Percentiles rank a stretch among this genome's conserved stretches.
Evolutionary conservation across 257 asterid genomes (phyloP).

Genomic region (Orobanche coerulescens): DNA sequence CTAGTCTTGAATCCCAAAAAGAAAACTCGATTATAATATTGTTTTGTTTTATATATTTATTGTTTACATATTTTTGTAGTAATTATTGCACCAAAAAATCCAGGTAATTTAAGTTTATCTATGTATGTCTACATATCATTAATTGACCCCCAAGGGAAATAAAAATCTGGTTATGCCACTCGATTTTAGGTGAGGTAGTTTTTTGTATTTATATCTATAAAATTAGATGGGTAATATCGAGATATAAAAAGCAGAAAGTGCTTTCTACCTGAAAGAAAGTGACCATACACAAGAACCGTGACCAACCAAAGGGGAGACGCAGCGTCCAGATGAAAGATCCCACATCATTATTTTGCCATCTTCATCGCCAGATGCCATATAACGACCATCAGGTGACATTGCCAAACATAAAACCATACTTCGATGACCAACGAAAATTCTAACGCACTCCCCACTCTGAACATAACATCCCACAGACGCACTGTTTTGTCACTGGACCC

Average conservation of each 20-base stretch:
- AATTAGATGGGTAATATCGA: neutral
- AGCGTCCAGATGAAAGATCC: constrained; percentile 95
- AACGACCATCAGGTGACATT: constrained; percentile 95
- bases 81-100: too few species aligned
- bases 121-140: too few species aligned
- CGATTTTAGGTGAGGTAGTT: too few species aligned
- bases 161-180: too few species aligned
- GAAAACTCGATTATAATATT: too few species aligned
- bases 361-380: constrained; percentile 99
- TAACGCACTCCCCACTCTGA: constrained; percentile 90
- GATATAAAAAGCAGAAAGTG: neutral
- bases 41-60: too few species aligned
- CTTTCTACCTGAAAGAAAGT: constrained; percentile 69
- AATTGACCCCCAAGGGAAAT: too few species aligned
- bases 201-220: neutral
- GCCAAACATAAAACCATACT: constrained; percentile 85
- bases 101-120: too few species aligned
- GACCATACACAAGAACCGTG: constrained; percentile 95
- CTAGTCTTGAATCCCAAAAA: too few species aligned
- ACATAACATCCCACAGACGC: constrained; percentile 96
- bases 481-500: constrained; percentile 98
- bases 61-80: too few species aligned
- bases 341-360: constrained; percentile 97
- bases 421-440: constrained; percentile 89
- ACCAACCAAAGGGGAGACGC: constrained; percentile 83